A percentile compares a stretch with the other conserved stretches of the same genome.
phyloP scores from a whole-genome alignment of 75 land plant genomes.

The Chamaecyparis obtusa region DNA sequence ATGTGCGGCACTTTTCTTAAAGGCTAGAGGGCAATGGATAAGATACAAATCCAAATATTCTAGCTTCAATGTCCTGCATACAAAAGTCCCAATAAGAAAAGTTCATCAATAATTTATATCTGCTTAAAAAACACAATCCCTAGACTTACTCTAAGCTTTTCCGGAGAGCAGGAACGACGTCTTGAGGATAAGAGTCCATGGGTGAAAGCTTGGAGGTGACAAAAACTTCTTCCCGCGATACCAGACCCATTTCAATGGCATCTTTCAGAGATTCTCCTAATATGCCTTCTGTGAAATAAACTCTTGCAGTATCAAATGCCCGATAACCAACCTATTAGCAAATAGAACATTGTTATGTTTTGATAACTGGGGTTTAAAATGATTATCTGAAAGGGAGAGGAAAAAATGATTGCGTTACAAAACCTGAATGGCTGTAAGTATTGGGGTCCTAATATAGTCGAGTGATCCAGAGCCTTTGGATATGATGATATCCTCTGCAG shows the following conservation, averaged over 20 bases:
- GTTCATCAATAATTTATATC: too few species aligned
- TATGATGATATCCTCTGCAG: neutral
- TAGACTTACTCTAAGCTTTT: slow-evolving; percentile 31
- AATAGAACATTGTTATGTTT: neutral
- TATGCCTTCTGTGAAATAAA: neutral
- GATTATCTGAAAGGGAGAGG: too few species aligned
- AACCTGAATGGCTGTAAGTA: neutral
- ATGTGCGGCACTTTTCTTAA: neutral
- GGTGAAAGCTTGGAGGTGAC: slow-evolving; percentile 44
- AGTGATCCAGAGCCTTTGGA: neutral
- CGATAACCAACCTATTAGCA: neutral
- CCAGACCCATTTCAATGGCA: slow-evolving; percentile 21
- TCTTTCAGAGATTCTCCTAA: slow-evolving; percentile 35
- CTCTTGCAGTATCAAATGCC: neutral
- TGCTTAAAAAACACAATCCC: too few species aligned
- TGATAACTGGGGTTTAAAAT: too few species aligned
- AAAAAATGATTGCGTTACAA: neutral
- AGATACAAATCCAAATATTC: too few species aligned
- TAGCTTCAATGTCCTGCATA: too few species aligned
- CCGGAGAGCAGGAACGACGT: slow-evolving; percentile 40
- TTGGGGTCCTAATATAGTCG: neutral
- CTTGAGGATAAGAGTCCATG: slow-evolving; percentile 24
- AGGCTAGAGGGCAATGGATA: too few species aligned
- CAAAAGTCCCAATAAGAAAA: too few species aligned
- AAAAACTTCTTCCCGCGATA: slow-evolving; percentile 48